Evolutionary conservation across 805 yeast species (phyloP).

Genomic region (Teunomyces gatunensis): DNA sequence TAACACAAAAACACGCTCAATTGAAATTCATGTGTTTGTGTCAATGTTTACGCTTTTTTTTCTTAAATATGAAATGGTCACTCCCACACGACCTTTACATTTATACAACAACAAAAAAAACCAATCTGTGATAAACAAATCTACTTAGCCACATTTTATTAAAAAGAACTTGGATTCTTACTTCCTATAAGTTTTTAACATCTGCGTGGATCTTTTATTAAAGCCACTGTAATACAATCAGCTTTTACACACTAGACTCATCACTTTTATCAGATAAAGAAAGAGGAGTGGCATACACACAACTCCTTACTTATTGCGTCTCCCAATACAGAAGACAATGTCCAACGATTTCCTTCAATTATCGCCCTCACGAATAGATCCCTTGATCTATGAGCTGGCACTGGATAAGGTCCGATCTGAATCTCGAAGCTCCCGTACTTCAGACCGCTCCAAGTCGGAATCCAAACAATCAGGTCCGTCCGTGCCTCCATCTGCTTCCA

Average conservation of each 20-base stretch:
- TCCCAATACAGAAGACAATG: slow-evolving; percentile 14
- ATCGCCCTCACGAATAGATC: slow-evolving; percentile 39
- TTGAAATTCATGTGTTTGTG: neutral
- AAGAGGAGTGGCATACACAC: neutral
- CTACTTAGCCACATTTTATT: neutral
- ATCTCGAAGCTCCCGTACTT: neutral
- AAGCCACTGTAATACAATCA: neutral
- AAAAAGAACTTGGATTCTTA: neutral
- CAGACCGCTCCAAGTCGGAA: slow-evolving; percentile 1
- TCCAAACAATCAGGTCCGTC: slow-evolving; percentile 3
- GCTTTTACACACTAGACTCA: neutral
- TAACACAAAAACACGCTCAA: slow-evolving; percentile 1
- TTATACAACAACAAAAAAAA: neutral
- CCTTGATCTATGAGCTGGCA: slow-evolving; percentile 24
- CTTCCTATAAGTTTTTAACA: neutral
- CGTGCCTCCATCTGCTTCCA: slow-evolving; percentile 22
- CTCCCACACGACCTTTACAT: slow-evolving; percentile 1
- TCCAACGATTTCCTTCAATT: slow-evolving; percentile 31
- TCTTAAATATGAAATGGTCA: neutral
- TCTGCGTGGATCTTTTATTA: neutral
- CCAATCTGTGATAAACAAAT: neutral
- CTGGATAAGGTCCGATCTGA: neutral
- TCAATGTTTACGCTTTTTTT: neutral
- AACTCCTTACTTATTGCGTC: neutral
- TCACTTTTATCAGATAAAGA: neutral